A percentile compares a stretch with the other conserved stretches of the same genome.
Conservation (phyloP, 2,329 filamentous ascomycete genomes). For the Metarhizium rileyi region DNA sequence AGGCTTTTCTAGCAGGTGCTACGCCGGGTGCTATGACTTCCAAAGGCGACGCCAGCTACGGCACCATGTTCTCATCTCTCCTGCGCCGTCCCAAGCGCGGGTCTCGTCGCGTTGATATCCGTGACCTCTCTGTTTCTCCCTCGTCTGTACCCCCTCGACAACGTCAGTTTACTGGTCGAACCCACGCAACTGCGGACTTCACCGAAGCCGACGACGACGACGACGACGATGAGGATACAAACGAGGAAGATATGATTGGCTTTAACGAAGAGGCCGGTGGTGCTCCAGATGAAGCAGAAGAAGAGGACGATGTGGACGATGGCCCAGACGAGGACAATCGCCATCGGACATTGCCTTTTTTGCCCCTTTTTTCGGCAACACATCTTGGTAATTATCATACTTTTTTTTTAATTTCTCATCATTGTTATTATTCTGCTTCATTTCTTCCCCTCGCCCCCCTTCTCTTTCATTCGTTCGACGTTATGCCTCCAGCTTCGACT, state of each 20-base stretch:
- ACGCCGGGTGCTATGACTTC: slow-evolving; percentile 9
- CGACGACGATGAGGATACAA: slow-evolving; percentile 33
- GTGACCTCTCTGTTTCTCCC: slow-evolving; percentile 20
- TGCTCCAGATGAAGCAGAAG: slow-evolving; percentile 34
- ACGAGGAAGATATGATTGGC: slow-evolving; percentile 21
- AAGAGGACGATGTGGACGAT: slow-evolving; percentile 29
- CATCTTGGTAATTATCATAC: slow-evolving; percentile 53
- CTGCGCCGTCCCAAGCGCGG: slow-evolving; percentile 23
- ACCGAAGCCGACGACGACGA: slow-evolving; percentile 44
- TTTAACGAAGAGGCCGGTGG: slow-evolving; percentile 37
- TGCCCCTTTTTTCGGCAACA: slow-evolving; percentile 72
- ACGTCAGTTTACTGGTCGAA: slow-evolving; percentile 17
- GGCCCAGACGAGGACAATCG: slow-evolving; percentile 39
- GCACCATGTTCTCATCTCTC: slow-evolving; percentile 28
- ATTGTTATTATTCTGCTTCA: slow-evolving; percentile 1
- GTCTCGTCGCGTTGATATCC: slow-evolving; percentile 23
- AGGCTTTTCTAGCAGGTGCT: slow-evolving; percentile 17
- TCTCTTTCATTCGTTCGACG: neutral
- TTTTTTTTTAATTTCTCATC: neutral
- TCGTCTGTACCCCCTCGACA: slow-evolving; percentile 20
- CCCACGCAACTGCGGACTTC: slow-evolving; percentile 54
- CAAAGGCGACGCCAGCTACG: slow-evolving; percentile 6
- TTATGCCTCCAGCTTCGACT: neutral
- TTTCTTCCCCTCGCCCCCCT: neutral
- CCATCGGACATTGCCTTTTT: slow-evolving; percentile 30